phyloP scores from a whole-genome alignment of 2,329 filamentous ascomycete genomes.

The Biscogniauxia sp. region DNA sequence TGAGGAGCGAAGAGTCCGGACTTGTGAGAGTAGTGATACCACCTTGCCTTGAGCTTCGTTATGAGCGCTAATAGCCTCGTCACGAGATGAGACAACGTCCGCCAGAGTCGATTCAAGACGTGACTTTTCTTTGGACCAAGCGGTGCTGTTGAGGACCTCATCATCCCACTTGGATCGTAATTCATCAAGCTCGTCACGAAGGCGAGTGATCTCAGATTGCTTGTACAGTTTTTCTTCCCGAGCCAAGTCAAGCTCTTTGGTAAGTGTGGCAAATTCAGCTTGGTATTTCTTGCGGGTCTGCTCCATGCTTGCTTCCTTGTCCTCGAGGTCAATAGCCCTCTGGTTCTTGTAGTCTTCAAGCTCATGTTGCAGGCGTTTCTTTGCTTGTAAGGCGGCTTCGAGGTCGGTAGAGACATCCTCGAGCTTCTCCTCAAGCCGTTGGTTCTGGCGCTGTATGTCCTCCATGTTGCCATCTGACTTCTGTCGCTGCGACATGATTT shows the following conservation, averaged over 20 bases:
- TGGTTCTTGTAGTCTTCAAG: conserved; percentile 96
- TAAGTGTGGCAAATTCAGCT: conserved; percentile 82
- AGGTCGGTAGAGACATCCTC: conserved; percentile 91
- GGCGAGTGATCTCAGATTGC: conserved; percentile 80
- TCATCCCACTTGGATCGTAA: conserved; percentile 97
- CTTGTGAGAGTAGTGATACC: conserved; percentile 84
- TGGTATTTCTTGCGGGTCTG: conserved; percentile 98
- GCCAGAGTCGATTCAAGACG: conserved; percentile 86
- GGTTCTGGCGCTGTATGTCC: conserved; percentile 84
- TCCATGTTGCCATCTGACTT: conserved; percentile 85
- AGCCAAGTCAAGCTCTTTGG: conserved; percentile 89
- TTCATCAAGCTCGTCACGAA: conserved; percentile 95
- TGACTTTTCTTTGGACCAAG: conserved; percentile 97
- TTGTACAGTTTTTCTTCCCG: conserved; percentile 84
- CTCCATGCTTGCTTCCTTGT: conserved; percentile 94
- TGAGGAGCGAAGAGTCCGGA: conserved; percentile 76
- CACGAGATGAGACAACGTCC: conserved; percentile 84
- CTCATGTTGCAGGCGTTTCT: conserved; percentile 94
- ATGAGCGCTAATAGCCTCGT: conserved; percentile 89
- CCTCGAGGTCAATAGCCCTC: conserved; percentile 92
- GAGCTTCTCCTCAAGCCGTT: conserved; percentile 84
- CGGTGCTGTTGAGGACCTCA: conserved; percentile 94
- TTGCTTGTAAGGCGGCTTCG: conserved; percentile 79
- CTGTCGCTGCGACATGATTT: conserved; percentile 88
- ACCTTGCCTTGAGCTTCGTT: conserved; percentile 94